phyloP scores from a whole-genome alignment of 345 rosid genomes.

The Populus simonii region DNA sequence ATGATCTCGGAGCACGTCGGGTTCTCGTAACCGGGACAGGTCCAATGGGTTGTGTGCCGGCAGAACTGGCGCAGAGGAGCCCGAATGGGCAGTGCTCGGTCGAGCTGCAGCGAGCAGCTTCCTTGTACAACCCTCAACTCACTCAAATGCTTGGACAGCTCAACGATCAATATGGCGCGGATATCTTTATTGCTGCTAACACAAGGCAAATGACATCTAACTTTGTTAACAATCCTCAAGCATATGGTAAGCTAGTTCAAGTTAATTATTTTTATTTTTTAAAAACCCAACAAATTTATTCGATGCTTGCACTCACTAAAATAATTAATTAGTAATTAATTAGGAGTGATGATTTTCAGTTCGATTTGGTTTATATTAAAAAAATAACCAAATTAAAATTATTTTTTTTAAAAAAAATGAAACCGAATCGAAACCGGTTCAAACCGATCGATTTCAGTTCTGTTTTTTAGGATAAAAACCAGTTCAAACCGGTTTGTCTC shows the following conservation, averaged over 20 bases:
- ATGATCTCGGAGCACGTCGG: constrained; percentile 21
- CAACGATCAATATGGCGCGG: constrained; percentile 13
- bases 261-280: not conserved
- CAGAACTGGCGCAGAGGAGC: constrained; percentile 21
- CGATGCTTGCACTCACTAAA: too few relatives aligned
- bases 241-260: constrained; percentile 7
- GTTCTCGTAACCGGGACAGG: constrained; percentile 32
- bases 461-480: too few relatives aligned
- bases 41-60: constrained; percentile 29
- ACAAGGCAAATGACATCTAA: not conserved
- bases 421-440: too few relatives aligned
- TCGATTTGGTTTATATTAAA: too few relatives aligned
- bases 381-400: too few relatives aligned
- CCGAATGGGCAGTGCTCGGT: constrained; percentile 6
- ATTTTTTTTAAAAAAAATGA: too few relatives aligned
- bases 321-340: too few relatives aligned
- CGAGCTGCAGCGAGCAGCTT: constrained; percentile 19
- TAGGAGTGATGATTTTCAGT: too few relatives aligned
- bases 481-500: too few relatives aligned
- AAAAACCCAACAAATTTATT: too few relatives aligned
- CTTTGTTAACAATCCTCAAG: constrained; percentile 16
- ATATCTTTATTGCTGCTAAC: constrained; percentile 23
- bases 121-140: constrained; percentile 26
- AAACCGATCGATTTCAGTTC: too few relatives aligned
- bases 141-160: constrained; percentile 8